Evolutionary conservation across 441 rosid species (phyloP).

Genomic region (Melianthus villosus): DNA sequence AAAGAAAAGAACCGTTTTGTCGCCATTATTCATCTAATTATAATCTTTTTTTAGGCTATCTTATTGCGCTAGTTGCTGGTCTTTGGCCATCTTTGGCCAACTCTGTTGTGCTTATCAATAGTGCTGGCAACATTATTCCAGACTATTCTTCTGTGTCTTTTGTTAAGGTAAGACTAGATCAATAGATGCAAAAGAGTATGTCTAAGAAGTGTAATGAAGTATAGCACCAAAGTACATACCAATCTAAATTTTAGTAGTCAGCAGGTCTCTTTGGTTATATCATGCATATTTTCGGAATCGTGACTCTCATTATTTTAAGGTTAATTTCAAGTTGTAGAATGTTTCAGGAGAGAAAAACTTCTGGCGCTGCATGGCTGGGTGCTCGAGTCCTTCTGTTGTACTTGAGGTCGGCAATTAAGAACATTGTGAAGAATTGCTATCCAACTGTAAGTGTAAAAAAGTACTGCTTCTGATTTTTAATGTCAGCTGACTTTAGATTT

Average conservation of each 20-base stretch:
- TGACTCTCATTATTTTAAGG: too few relatives aligned
- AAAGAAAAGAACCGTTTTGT: too few relatives aligned
- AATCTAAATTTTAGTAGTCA: too few relatives aligned
- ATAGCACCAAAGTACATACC: too few relatives aligned
- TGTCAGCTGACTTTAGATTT: neutral
- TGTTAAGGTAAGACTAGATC: slow-evolving; percentile 40
- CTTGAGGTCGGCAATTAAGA: slow-evolving; percentile 38
- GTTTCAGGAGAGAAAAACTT: slow-evolving; percentile 43
- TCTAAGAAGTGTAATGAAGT: too few relatives aligned
- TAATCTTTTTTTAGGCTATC: slow-evolving; percentile 32
- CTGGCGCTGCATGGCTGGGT: slow-evolving; percentile 42
- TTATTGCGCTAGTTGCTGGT: slow-evolving; percentile 41
- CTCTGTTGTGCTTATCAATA: slow-evolving; percentile 55
- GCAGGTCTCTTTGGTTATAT: too few relatives aligned
- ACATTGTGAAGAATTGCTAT: slow-evolving; percentile 50
- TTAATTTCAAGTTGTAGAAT: too few relatives aligned
- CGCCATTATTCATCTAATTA: slow-evolving; percentile 3
- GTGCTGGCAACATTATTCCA: slow-evolving; percentile 62
- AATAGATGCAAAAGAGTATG: too few relatives aligned
- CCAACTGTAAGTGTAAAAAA: slow-evolving; percentile 40
- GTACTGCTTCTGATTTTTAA: slow-evolving; percentile 3
- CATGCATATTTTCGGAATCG: too few relatives aligned
- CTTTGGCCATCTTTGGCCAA: slow-evolving; percentile 58
- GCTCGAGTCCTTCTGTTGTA: slow-evolving; percentile 49
- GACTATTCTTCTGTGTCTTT: slow-evolving; percentile 26